phyloP scores from a whole-genome alignment of 306 rosid species.

The Cicer pinnatifidum region DNA sequence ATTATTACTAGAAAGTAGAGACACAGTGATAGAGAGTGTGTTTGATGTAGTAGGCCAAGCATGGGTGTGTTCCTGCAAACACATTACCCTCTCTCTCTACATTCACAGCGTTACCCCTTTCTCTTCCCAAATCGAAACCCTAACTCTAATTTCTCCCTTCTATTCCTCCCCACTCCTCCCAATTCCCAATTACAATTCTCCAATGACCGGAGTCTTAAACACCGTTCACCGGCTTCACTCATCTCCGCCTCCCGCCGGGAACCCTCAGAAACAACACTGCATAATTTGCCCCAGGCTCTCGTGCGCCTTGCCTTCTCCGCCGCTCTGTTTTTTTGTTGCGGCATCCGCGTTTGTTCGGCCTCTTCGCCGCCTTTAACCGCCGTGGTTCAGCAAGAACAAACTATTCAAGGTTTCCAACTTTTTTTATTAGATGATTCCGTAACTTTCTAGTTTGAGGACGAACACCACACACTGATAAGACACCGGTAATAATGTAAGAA shows the following conservation, averaged over 20 bases:
- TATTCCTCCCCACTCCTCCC: conserved; percentile 23
- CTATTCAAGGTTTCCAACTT: conserved; percentile 54
- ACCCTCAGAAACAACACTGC: conserved; percentile 6
- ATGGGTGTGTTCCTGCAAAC: conserved; percentile 38
- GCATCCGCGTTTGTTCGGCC: conserved; percentile 57
- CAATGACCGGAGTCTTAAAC: background rate
- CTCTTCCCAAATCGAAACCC: conserved; percentile 21
- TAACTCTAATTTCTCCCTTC: conserved; percentile 29
- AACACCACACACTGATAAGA: too few species aligned
- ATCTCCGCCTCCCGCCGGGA: background rate
- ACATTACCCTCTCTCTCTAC: conserved; percentile 14
- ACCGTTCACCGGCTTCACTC: background rate
- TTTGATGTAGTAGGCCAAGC: background rate
- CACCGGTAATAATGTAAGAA: too few species aligned
- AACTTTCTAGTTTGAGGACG: background rate
- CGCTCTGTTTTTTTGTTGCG: conserved; percentile 58
- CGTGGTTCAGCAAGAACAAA: conserved; percentile 51
- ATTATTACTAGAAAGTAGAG: too few species aligned
- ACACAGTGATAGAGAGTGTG: too few species aligned
- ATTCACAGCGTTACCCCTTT: conserved; percentile 21
- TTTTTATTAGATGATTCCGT: background rate
- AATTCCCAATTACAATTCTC: conserved; percentile 22
- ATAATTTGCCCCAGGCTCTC: conserved; percentile 38
- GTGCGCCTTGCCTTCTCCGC: conserved; percentile 58
- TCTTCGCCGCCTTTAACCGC: conserved; percentile 45